phyloP scores from a whole-genome alignment of 1,284 basidiomycete genomes.

The Bondarzewia mesenterica region DNA sequence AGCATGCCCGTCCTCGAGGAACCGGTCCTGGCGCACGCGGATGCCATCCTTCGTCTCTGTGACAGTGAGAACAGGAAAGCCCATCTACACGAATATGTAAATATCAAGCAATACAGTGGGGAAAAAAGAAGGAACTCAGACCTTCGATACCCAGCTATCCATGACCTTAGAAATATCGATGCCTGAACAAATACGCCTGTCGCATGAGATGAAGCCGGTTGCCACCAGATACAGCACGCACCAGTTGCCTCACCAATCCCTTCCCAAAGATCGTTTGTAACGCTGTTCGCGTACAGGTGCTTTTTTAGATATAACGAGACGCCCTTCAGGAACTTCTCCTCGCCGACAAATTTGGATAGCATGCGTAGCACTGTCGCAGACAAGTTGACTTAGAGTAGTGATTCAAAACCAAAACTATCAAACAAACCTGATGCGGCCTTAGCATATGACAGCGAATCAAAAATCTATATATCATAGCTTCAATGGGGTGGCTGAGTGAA shows the following conservation, averaged over 20 bases:
- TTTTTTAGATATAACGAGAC: slow-evolving; percentile 92
- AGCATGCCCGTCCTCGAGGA: slow-evolving; percentile 80
- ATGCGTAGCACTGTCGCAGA: slow-evolving; percentile 77
- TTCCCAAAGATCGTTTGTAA: slow-evolving; percentile 86
- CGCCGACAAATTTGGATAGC: slow-evolving; percentile 85
- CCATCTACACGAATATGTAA: too few species aligned
- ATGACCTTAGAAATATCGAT: slow-evolving; percentile 78
- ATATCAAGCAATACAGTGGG: not conserved
- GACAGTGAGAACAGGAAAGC: slow-evolving; percentile 85
- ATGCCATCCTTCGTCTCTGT: slow-evolving; percentile 73
- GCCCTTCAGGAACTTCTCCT: slow-evolving; percentile 82
- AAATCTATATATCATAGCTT: slow-evolving; percentile 45
- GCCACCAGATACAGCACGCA: too few species aligned
- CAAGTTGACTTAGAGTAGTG: too few species aligned
- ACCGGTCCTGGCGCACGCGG: slow-evolving; percentile 82
- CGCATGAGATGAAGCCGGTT: too few species aligned
- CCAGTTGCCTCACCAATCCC: slow-evolving; percentile 77
- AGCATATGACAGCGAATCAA: slow-evolving; percentile 79
- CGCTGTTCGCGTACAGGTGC: slow-evolving; percentile 76
- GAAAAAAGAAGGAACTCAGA: slow-evolving; percentile 16
- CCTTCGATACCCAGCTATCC: slow-evolving; percentile 90
- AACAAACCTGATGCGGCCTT: slow-evolving; percentile 73
- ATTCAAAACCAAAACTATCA: too few species aligned
- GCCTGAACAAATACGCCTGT: too few species aligned
- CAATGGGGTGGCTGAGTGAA: not conserved